Base-by-base conservation (phyloP, 352 stramenopile genomes). In the Globisporangium lucens region DNA sequence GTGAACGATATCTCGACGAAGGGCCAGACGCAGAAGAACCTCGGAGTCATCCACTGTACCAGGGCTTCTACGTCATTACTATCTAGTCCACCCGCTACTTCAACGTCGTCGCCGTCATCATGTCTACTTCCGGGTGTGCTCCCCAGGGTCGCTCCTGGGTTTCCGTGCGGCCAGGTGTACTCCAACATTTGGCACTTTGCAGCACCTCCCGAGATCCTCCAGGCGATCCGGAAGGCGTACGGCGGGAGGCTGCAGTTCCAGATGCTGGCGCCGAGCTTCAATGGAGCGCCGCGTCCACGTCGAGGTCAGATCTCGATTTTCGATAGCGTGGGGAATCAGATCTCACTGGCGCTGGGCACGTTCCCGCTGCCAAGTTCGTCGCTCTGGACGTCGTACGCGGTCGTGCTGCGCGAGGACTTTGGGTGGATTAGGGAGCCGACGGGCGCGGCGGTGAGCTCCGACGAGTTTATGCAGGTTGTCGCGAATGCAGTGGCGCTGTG, bases 331-430 rank as follows among this genome's bases (percentile, higher is more conserved):
- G 61, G 63, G 2, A 76, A 63, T 24, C 75, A 80, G 47, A 65
- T 91, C 3, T 90, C 83, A 7, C 47, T 85, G 1, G 75, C 78
- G 5, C 46, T 93, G 20, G 67, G 79, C 15, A 82, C 76, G 2
- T 93, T 90, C 51, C 70, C 80, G 13, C 52, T 90, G 20, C 85
- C 83, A 0, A 65, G 24, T 1, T 51, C 65, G 0, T 76, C 67
- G n/a, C 33, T 53, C 4, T 93, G 85, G 85, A 89, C 81, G 2
- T 79, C 75, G 55, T 90, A 91, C 67, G 88, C 79, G 7, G 77
- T 78, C 0, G 66, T 93, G 3, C 66, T 93, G 17, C 81, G 85
- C 1, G 83, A 93, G 70, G 85, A 93, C 70, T 93, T 91, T 64
- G 85, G 77, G 0, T 93, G 83, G 85, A 80, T 93, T 61, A 66